A percentile compares a stretch with the other conserved stretches of the same genome.
phyloP scores from a whole-genome alignment of 106 monocot species.

The Acorus calamus region DNA sequence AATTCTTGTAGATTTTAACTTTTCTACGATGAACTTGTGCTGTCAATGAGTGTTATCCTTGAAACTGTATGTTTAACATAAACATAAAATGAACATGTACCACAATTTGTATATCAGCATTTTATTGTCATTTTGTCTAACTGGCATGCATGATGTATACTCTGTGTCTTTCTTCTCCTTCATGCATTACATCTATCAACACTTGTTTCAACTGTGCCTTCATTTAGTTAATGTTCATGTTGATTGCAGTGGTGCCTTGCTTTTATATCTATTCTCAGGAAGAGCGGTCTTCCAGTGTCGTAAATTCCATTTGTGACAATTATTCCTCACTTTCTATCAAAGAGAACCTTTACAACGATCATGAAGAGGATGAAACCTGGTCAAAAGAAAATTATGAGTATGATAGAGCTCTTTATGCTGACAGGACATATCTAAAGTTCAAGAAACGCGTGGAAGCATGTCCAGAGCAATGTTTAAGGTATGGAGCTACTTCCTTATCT shows the following conservation, averaged over 20 bases:
- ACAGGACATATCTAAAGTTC: slow-evolving; percentile 87
- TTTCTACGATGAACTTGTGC: no score
- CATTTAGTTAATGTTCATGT: not conserved
- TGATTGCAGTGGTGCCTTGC: slow-evolving; percentile 75
- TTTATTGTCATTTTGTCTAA: no score
- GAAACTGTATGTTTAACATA: no score
- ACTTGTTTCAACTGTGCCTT: not conserved
- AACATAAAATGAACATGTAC: no score
- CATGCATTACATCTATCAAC: no score
- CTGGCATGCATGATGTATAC: no score
- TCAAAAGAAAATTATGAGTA: slow-evolving; percentile 81
- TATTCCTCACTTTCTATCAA: slow-evolving; percentile 41
- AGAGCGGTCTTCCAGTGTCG: slow-evolving; percentile 8
- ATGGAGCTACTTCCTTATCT: not conserved
- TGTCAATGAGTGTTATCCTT: no score
- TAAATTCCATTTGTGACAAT: slow-evolving; percentile 7
- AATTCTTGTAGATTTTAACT: no score
- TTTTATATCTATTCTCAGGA: slow-evolving; percentile 73
- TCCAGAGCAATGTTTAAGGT: slow-evolving; percentile 96
- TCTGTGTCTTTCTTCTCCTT: no score
- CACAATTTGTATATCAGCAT: no score
- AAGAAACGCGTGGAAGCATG: slow-evolving; percentile 80
- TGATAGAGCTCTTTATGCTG: slow-evolving; percentile 77
- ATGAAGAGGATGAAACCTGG: slow-evolving; percentile 59
- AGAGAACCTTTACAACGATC: slow-evolving; percentile 21